Base-by-base conservation (phyloP, 768 basidiomycete species). In the Tylopilus felleus region DNA sequence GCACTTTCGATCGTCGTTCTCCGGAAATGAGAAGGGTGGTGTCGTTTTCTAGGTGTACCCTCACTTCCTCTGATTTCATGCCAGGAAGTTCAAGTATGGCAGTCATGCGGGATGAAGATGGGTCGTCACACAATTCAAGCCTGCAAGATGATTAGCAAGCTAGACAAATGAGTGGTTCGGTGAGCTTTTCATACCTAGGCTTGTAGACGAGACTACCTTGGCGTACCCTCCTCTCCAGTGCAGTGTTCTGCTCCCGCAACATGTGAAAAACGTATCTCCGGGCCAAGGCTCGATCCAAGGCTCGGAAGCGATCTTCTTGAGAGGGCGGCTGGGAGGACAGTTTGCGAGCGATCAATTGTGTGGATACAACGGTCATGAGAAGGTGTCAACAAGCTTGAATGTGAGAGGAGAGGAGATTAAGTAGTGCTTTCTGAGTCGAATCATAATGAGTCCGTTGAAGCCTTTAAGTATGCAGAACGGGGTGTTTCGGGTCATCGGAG, bases 71-170 rank as follows among this genome's bases (percentile, higher is more conserved):
- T 19, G 65, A 61, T 27, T 67, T 68, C 50, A 77, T 60, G 19
- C 75, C 75, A 17, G 75, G 75, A 17, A 77, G 65, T 51, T 77
- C 75, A 9, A 77, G 64, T 1, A 62, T 60, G 8, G 76, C 75
- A 17, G 63, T 66, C 40, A 75, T 62, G 44, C 64, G 61, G 5
- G 69, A 64, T 14, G 61, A 66, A 1, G 61, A 55, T 1, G 71
- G 66, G 39, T 74, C 71, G 56, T 77, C 74, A 49, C 64, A 76
- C 23, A 77, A 27, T 49, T 77, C 75, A 52, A 75, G 68, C 41
- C 75, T 77, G 52, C 28, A 23, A 47, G 31, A 23, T 13, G 4
- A 39, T 70, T 16, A 70, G 59, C 17, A 17, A 8, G 50, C 56
- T 57, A 46, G 28, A 16, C 25, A 35, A 19, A 48, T 3, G 40